Conservation (phyloP, 2,329 filamentous ascomycete species). For the Rhytidhysteron rufulum region DNA sequence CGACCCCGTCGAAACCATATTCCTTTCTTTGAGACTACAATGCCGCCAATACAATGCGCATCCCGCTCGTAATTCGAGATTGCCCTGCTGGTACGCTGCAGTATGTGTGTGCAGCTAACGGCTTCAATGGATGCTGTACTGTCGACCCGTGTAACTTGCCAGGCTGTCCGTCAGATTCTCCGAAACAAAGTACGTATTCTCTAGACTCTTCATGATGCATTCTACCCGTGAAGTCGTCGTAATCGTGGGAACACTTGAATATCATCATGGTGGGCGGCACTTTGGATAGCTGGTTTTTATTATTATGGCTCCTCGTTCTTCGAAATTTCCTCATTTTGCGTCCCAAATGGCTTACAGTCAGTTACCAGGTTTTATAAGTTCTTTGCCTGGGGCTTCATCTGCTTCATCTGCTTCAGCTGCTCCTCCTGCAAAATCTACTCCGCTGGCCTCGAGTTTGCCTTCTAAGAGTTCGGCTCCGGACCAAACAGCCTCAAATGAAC, state of each 20-base stretch:
- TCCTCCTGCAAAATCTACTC: neutral
- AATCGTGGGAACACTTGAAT: neutral
- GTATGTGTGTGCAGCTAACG: conserved; percentile 1
- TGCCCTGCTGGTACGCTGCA: conserved; percentile 1
- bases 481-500: too few species aligned
- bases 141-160: conserved; percentile 4
- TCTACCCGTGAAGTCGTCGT: neutral
- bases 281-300: neutral
- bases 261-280: neutral
- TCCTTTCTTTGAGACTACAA: neutral
- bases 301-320: neutral
- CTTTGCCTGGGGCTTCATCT: neutral
- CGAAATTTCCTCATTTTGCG: neutral
- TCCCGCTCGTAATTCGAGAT: neutral
- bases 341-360: neutral
- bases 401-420: neutral
- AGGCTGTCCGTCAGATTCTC: conserved; percentile 1
- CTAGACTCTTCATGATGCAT: neutral
- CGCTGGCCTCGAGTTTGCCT: neutral
- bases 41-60: neutral
- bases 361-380: neutral
- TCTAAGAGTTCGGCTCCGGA: too few species aligned
- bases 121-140: conserved; percentile 1
- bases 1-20: neutral
- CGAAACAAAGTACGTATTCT: conserved; percentile 1